Evolutionary conservation across 2,329 filamentous ascomycete species (phyloP).

Genomic region (Nothopassalora personata): DNA sequence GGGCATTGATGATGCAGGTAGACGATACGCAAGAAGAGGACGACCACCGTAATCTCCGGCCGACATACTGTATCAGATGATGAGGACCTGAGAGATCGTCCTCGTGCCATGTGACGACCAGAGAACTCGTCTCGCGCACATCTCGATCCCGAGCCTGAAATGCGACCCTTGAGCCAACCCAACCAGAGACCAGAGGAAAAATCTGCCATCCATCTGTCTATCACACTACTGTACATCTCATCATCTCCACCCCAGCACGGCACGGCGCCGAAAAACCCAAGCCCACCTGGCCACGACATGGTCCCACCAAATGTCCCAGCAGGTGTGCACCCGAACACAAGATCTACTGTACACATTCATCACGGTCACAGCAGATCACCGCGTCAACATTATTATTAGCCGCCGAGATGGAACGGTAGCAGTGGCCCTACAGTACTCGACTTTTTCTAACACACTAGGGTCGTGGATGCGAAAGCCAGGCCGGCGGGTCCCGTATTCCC

Average conservation of each 20-base stretch:
- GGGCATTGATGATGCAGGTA: not conserved
- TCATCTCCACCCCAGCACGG: too few relatives aligned
- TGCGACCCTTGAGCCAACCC: not conserved
- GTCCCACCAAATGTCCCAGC: not conserved
- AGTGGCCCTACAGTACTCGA: not conserved
- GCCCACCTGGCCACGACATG: not conserved
- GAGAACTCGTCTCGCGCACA: not conserved
- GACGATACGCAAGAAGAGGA: not conserved
- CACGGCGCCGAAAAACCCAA: not conserved
- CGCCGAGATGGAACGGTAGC: not conserved
- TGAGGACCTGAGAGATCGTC: too few relatives aligned
- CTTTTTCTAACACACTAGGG: not conserved
- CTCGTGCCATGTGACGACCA: not conserved
- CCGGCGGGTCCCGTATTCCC: not conserved
- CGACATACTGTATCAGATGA: not conserved
- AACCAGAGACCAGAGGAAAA: too few relatives aligned
- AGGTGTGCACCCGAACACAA: not conserved
- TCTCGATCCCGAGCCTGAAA: not conserved
- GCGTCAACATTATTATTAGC: not conserved
- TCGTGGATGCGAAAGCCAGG: not conserved
- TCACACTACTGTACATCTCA: not conserved
- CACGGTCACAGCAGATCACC: not conserved
- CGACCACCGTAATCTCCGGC: not conserved
- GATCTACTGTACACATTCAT: not conserved
- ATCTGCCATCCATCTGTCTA: not conserved